Base-by-base conservation (phyloP, 257 asterid species). In the Nicotiana knightiana region DNA sequence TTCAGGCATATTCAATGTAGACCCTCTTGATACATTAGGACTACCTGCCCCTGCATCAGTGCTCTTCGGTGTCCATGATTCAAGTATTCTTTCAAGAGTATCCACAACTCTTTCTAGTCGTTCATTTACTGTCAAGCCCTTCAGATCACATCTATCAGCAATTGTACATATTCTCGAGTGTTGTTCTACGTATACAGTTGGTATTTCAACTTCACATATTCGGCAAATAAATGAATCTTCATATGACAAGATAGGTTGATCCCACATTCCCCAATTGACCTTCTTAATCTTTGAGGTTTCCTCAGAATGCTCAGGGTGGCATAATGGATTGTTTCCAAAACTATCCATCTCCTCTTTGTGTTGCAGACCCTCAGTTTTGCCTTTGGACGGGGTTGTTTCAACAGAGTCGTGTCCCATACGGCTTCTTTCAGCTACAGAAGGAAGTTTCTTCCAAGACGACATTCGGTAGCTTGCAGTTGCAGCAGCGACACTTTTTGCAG, bases 391-490 rank as follows among this genome's bases (percentile, higher is more conserved):
- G 35, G 91, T 61, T 18, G 83, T 79, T 43, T 89, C 95, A 85
- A 86, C 84, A 71, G 87, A 81, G 24, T 86, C 94, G 7, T 87
- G 88, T 51, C 71, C 88, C 90, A 88, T 90, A 77, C 86, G 87
- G 80, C 85, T 90, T 81, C 79, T 94, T 83, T 88, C 93, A 71
- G 96, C 92, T 81, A 88, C 84, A 80, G 96, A 92, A 77, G 99
- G 98, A 88, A 96, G 94, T 84, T 90, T 96, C 90, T 92, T 96
- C 99, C 99, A 96, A 18, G 98, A 94, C 67, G 99, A 94, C 99
- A 96, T 96, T 89, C 86, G 90, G 82, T 87, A 91, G 90, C 97
- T 92, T 75, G 97, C 98, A 54, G 95, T 63, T 48, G 95, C 81
- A 16, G 98, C 90, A 84, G 93, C 89, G 82, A 84, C 88, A 87